These are phyloP conservation scores for Blepharisma stoltei DNA, from an alignment of 73 alveolate genomes.

Conservation along the genomic window DNA sequence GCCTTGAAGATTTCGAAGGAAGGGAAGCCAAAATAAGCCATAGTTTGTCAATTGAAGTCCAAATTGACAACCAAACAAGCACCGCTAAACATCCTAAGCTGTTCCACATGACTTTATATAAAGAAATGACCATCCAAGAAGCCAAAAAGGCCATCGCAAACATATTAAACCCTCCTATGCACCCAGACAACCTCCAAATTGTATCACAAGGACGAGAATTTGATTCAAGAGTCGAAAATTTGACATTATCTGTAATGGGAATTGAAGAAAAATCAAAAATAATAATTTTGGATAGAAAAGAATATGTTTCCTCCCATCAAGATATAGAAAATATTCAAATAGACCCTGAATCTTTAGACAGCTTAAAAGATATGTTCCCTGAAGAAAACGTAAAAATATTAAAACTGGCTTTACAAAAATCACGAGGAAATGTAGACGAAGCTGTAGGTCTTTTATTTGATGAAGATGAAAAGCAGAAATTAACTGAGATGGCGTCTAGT, in stretches of 20 bases:
- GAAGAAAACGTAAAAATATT: slow-evolving; percentile 27
- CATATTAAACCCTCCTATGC: slow-evolving; percentile 24
- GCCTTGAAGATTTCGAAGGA: slow-evolving; percentile 60
- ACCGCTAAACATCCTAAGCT: slow-evolving; percentile 34
- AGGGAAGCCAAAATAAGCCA: too few relatives aligned
- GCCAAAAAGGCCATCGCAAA: slow-evolving; percentile 39
- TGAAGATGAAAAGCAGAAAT: slow-evolving; percentile 35
- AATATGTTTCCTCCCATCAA: not conserved
- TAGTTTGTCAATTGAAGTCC: slow-evolving; percentile 34
- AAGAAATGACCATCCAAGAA: slow-evolving; percentile 38
- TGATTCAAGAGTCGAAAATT: not conserved
- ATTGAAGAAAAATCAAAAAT: not conserved
- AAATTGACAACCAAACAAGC: slow-evolving; percentile 31
- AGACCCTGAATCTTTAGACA: not conserved
- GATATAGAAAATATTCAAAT: not conserved
- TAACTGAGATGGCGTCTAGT: slow-evolving; percentile 46
- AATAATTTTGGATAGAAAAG: not conserved
- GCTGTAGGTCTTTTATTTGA: slow-evolving; percentile 45
- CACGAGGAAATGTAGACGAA: slow-evolving; percentile 46
- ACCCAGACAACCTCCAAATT: not conserved
- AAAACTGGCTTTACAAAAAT: slow-evolving; percentile 50
- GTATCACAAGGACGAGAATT: not conserved
- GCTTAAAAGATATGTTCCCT: not conserved
- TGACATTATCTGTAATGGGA: not conserved
- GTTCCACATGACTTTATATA: slow-evolving; percentile 29